Base-by-base conservation (phyloP, 345 rosid genomes). In the Rhodomyrtus tomentosa region DNA sequence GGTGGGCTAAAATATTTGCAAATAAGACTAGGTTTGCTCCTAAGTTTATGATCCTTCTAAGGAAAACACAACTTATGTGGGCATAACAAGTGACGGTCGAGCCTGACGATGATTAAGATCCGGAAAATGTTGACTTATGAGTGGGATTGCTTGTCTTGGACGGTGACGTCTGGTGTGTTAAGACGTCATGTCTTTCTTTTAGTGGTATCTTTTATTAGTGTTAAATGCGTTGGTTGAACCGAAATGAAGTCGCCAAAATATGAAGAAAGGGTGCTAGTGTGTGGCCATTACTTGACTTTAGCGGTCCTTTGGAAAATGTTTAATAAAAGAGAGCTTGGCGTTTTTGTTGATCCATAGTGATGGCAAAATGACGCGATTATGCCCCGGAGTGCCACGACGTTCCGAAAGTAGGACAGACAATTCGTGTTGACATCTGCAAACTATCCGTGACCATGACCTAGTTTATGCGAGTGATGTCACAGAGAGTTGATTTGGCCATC, bases 381-480 rank as follows among this genome's bases (percentile, higher is more conserved):
- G 24, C 0, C 1, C 24, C 3, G 13, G 76, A 0, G 24, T 68
- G 76, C 76, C 15, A 24, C 3, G 0, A 32, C 6, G 12, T 32
- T 54, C 24, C 0, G 0, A 0, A 68, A 32, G 76, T 32, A 68
- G 45, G 76, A 68, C 5, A 4, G 45, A 1, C 24, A 2, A 68
- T 36, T 68, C 45, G 22, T 32, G 45, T 68, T 68, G 24, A 32
- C 4, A 45, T 32, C 1, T 68, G 1, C 6, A 7, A 68, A 9
- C 13, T 4, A 68, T 68, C 16, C 0, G 0, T 18, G 7, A 32
- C 40, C 8, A 68, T 38, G 40, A 32, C 45, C 24, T 32, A 8
- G 2, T 16, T 32, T 68, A 68, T 68, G 0, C 0, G 42, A 32
- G 0, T 4, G 12, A 18, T 68, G 8, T 68, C 24, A 32, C 2